Base-by-base conservation (phyloP, 1,284 basidiomycete genomes). In the Heterobasidion irregulare region DNA sequence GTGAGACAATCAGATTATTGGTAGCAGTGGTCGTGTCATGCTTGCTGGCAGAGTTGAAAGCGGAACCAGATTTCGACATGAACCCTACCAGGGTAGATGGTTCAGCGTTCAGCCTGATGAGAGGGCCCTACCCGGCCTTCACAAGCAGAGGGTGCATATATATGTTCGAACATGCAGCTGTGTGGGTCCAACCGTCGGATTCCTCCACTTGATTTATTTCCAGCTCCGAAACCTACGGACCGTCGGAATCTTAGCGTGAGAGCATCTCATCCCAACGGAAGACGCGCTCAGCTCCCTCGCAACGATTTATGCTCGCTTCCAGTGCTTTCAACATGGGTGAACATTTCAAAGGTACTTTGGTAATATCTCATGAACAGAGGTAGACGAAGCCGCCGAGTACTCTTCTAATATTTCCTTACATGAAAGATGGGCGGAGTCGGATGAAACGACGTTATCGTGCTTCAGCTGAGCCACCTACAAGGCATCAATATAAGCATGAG, bases 381-480 rank as follows among this genome's bases (percentile, higher is more conserved):
- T 77, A 26, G 26, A 26, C 57, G 83, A 64, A 1, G 70, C 67
- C n/a, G 63, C 65, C 16, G 46, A 57, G 8, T 72, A 64, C 52
- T 65, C 65, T 43, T 69, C 65, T 35, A 86, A 61, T 6, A 84
- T 60, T 18, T 72, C 66, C 47, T 72, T 63, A 61, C 86, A 79
- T 2, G 72, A 70, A 2, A 75, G 58, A 47, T 72, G 62, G 1
- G 65, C 61, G 7, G 68, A 64, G 6, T 66, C 61, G 6, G 69
- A 64, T 52, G 68, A 73, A 34, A 83, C 77, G 49, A 84, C 66
- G 59, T 86, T 86, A 63, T 87, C 81, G 9, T 62, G 64, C 57
- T 77, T 75, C 26, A 88, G 69, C 63, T 86, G 84, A 56, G 77
- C 72, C 46, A 86, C 73, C 82, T 86, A 59, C 7, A 2, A 50